Percentiles rank a stretch among this genome's conserved stretches.
These are phyloP conservation scores for Kodamaea suecica DNA, from an alignment of 1,139 yeast species.

Conservation along the genomic window DNA sequence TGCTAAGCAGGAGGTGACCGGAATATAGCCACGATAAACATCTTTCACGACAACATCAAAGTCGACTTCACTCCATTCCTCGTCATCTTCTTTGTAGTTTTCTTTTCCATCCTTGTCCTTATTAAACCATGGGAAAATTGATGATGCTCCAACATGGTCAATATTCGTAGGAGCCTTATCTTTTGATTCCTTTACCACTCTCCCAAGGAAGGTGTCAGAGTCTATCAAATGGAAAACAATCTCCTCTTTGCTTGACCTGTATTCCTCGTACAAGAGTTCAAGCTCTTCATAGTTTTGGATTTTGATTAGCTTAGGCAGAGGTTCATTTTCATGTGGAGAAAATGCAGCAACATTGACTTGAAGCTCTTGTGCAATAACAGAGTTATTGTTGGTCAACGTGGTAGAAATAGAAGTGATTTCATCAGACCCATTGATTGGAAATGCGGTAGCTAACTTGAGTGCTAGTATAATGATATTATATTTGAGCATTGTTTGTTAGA, in stretches of 20 bases:
- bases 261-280: neutral
- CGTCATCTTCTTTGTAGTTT: too few species aligned
- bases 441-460: too few species aligned
- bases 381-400: too few species aligned
- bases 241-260: neutral
- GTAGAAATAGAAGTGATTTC: too few species aligned
- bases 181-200: neutral
- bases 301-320: neutral
- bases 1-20: neutral
- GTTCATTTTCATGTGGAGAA: neutral
- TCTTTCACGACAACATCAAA: neutral
- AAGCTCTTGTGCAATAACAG: too few species aligned
- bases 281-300: neutral
- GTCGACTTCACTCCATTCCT: neutral
- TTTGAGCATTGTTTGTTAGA: too few species aligned
- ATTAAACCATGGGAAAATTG: neutral
- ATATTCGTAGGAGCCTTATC: neutral
- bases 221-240: neutral
- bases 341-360: neutral
- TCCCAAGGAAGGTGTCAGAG: conserved; percentile 1
- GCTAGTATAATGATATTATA: too few species aligned
- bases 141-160: neutral
- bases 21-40: neutral
- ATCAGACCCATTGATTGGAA: too few species aligned
- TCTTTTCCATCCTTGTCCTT: neutral